Evolutionary conservation across 2,329 filamentous ascomycete genomes (phyloP), one percentile per base, ranked within the genome.

Genomic region (Botrytis fabae): DNA sequence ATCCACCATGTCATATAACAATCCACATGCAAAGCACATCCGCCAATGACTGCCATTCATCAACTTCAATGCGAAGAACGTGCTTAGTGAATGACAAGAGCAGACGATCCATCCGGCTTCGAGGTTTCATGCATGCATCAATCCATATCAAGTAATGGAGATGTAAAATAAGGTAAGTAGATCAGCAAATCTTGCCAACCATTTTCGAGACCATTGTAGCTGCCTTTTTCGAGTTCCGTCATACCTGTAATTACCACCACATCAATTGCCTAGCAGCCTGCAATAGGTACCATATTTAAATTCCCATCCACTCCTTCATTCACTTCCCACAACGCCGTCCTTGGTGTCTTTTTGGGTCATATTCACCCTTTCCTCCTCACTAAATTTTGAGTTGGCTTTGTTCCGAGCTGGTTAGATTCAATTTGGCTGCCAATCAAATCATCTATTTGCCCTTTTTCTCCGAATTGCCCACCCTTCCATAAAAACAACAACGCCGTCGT

Each of bases 141-240:
- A 57, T 64, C 25, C 64, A 54, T 40, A 54, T 25, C 46, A 66
- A 66, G 35, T 32, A n/a, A 54, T 42, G 60, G 22, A n/a, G 60
- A 62, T 42, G 40, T 12, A 44, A 62, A 63, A 18, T 28, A 28
- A 40, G 22, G 25, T 40, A 32, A 42, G 5, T 6, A 40, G 35
- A 57, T 68, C 14, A 42, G 48, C 46, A 57, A 54, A 32, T 42
- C 64, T 57, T 59, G 18, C 65, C 65, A 57, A 68, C n/a, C 65
- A 68, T 22, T 42, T 48, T 68, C 25, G 38, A 42, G 48, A n/a
- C 22, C 25, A 57, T 40, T 28, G 25, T 28, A 57, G 20, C 25
- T 68, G 10, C 48, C 28, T 68, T 40, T 16, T 6, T 57, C 51
- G 12, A 42, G n/a, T 42, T 57, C 25, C 35, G 16, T 25, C 35